Evolutionary conservation across 2,329 filamentous ascomycete genomes (phyloP), one percentile per base, ranked within the genome.

Genomic region (Dendryphion nanum): DNA sequence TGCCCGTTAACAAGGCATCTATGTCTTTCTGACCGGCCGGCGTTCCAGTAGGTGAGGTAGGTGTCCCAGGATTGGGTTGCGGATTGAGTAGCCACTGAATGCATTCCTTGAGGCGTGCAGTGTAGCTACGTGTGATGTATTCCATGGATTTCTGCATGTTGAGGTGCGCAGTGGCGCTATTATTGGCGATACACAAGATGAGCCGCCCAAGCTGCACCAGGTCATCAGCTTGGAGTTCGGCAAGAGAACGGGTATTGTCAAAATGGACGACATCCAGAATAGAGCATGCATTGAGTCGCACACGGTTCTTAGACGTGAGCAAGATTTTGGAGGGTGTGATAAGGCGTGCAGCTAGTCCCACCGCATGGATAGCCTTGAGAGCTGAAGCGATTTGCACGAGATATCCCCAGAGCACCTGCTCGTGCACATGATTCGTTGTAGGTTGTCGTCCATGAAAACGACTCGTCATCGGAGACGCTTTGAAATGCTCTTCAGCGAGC

Each of bases 371-470:
- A 0, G 86, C 79, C 59, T 88, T 91, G 23, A 98, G 72, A 1
- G 88, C 93, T 48, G 86, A 93, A 26, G 89, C 83, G 44, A 98
- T 84, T 64, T 98, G 93, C 5, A 90, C 85, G 43, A 96, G 81
- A 62, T 97, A 98, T 30, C 82, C 81, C 93, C 93, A 98, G 2
- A 98, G 68, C 1, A 88, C 75, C 39, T 82, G 79, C 64, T 97
- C 91, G 75, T 63, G 64, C 66, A 61, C 67, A 66, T 48, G 61
- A 63, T 57, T 61, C 6, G 62, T 57, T 4, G 61, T 47, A 6
- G 55, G 41, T 30, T 65, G 58, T 23, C 64, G 50, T 23, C 65
- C 64, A 28, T 67, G 66, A 44, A 61, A 72, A 32, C 68, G 59
- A 35, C 30, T 14, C 18, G 56, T 53, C 31, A 58, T 50, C 7